Evolutionary conservation across 352 stramenopile species (phyloP).

Genomic region (Globisporangium paroecandrum): DNA sequence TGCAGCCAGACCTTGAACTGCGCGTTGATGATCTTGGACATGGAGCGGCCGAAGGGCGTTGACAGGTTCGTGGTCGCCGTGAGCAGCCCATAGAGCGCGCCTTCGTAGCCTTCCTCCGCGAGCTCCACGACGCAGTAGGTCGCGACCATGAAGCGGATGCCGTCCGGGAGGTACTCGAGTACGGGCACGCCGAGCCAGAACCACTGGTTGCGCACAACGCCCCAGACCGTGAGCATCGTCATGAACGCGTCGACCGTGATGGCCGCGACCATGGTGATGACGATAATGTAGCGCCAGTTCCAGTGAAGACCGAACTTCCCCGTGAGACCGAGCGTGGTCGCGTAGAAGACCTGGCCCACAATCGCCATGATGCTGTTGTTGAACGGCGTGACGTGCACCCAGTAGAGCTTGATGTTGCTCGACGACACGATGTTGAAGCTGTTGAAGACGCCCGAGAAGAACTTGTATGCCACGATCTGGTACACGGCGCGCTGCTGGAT

Average conservation of each 20-base stretch:
- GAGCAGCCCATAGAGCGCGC: slow-evolving; percentile 48
- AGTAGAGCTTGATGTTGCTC: slow-evolving; percentile 51
- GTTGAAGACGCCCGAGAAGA: slow-evolving; percentile 59
- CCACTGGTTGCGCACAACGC: slow-evolving; percentile 52
- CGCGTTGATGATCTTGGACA: slow-evolving; percentile 55
- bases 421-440: slow-evolving; percentile 58
- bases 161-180: slow-evolving; percentile 46
- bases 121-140: slow-evolving; percentile 62
- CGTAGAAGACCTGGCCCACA: slow-evolving; percentile 43
- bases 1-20: slow-evolving; percentile 51
- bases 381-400: slow-evolving; percentile 56
- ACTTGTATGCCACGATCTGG: slow-evolving; percentile 60
- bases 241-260: slow-evolving; percentile 43
- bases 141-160: slow-evolving; percentile 50
- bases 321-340: slow-evolving; percentile 42
- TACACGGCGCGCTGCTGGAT: slow-evolving; percentile 61
- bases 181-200: slow-evolving; percentile 60
- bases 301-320: slow-evolving; percentile 42
- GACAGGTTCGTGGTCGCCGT: slow-evolving; percentile 50
- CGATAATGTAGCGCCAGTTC: slow-evolving; percentile 55
- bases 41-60: slow-evolving; percentile 38
- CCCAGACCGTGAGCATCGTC: slow-evolving; percentile 54
- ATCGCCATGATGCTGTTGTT: slow-evolving; percentile 56
- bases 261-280: slow-evolving; percentile 35
- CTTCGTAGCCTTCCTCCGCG: slow-evolving; percentile 49